Base-by-base conservation (phyloP, 2,329 filamentous ascomycete species). In the Didymella exigua region DNA sequence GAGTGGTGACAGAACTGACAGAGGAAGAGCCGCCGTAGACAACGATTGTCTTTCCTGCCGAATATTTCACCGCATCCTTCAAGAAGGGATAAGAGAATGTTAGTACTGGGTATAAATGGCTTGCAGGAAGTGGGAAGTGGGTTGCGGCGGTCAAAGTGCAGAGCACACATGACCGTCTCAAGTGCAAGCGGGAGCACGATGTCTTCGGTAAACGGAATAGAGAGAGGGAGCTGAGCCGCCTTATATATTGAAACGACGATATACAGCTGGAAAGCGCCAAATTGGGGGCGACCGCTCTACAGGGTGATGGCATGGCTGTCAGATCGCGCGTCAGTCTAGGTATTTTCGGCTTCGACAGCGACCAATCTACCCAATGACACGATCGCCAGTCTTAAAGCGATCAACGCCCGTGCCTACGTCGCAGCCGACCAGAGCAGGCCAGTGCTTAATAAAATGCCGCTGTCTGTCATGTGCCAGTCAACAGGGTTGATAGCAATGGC, bases 21-120 rank as follows among this genome's bases (percentile, higher is more conserved):
- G 65, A 69, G 23, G 66, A 62, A 3, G 78, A 76, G 0, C 80
- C 83, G 6, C 82, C 82, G 75, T 79, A 82, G 5, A 83, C 65
- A 8, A 83, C 57, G 21, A 79, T 58, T 4, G 71, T 69, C 59
- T 78, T 77, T 47, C 65, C 66, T 2, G 53, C 38, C 3, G 62
- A 61, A 3, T 43, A 24, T 24, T 40, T 16, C 14, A 44, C 38
- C 60, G 63, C 4, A 21, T 53, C 21, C 65, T 72, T 5, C 66
- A 77, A 41, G 51, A 70, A 73, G 1, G 77, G 77, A 30, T 67
- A 68, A 1, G 73, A 74, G 8, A 79, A 66, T 2, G 65, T 71
- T n/a, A 79, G 69, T 54, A 69, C 68, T 19, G 69, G 62, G 60
- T 65, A 4, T 40, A 43, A 5, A 68, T 54, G 8, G 63, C 63